Evolutionary conservation across 2,329 filamentous ascomycete species (phyloP).

Genomic region (Penicillium crustosum): DNA sequence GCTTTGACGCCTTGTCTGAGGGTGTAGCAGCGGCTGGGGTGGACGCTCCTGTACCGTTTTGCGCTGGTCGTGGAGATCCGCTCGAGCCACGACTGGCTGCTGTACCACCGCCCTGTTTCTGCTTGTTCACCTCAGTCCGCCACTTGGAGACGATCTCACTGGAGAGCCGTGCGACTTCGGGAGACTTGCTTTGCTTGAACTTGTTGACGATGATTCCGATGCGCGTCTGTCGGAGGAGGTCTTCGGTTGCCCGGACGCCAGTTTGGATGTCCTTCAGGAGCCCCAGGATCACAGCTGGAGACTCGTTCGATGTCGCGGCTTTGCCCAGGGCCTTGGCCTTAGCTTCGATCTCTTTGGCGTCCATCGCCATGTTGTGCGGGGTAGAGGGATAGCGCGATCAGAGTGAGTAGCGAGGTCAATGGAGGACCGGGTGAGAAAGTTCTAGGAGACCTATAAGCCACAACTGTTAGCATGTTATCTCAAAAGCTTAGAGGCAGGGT

Average conservation of each 20-base stretch:
- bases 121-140: constrained; percentile 50
- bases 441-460: neutral
- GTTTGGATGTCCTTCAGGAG: constrained; percentile 78
- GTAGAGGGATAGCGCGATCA: neutral
- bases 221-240: constrained; percentile 84
- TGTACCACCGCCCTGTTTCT: constrained; percentile 45
- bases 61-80: constrained; percentile 45
- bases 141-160: constrained; percentile 77
- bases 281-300: constrained; percentile 67
- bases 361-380: constrained; percentile 54
- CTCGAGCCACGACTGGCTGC: constrained; percentile 42
- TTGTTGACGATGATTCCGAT: constrained; percentile 89
- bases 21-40: constrained; percentile 53
- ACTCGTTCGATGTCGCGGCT: constrained; percentile 72
- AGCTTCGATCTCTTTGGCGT: constrained; percentile 76
- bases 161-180: constrained; percentile 69
- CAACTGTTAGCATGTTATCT: neutral
- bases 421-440: neutral
- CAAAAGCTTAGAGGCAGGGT: neutral
- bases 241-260: constrained; percentile 80
- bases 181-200: constrained; percentile 75
- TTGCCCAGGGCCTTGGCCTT: constrained; percentile 79
- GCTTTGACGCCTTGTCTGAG: constrained; percentile 53
- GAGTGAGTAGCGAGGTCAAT: too few relatives aligned
- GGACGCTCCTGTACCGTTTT: constrained; percentile 49